These are phyloP conservation scores for Papiliotrema terrestris DNA, from an alignment of 1,284 basidiomycete species.

Conservation along the genomic window DNA sequence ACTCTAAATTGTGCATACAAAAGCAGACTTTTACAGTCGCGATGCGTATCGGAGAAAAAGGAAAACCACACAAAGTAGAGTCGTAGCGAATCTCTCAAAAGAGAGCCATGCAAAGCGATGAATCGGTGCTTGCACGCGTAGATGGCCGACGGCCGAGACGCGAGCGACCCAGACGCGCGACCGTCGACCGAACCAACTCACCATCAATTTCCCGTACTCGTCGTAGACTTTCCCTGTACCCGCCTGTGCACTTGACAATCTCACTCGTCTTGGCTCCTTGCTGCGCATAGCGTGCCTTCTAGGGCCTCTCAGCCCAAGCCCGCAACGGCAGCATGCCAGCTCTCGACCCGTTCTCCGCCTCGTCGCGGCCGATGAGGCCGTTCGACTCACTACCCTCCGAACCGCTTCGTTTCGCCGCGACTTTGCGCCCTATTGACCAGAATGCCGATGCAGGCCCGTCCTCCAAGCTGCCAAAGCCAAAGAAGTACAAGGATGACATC, in stretches of 20 bases:
- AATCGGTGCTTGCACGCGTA: too few species aligned
- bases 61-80: too few species aligned
- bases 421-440: constrained; percentile 26
- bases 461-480: constrained; percentile 17
- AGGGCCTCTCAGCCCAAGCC: background rate
- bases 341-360: constrained; percentile 42
- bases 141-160: background rate
- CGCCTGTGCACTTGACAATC: too few species aligned
- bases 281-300: background rate
- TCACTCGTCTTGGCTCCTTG: background rate
- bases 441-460: constrained; percentile 1
- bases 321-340: constrained; percentile 21
- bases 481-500: constrained; percentile 15
- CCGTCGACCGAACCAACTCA: too few species aligned
- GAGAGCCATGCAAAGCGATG: too few species aligned
- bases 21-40: too few species aligned
- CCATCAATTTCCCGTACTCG: too few species aligned
- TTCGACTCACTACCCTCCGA: constrained; percentile 33
- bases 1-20: background rate
- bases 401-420: constrained; percentile 42
- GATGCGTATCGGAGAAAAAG: too few species aligned
- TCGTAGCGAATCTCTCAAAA: too few species aligned
- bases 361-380: constrained; percentile 39
- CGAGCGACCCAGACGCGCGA: background rate
- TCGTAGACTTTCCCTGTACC: too few species aligned